phyloP scores from a whole-genome alignment of 768 basidiomycete species.

The Suillus hirtellus region DNA sequence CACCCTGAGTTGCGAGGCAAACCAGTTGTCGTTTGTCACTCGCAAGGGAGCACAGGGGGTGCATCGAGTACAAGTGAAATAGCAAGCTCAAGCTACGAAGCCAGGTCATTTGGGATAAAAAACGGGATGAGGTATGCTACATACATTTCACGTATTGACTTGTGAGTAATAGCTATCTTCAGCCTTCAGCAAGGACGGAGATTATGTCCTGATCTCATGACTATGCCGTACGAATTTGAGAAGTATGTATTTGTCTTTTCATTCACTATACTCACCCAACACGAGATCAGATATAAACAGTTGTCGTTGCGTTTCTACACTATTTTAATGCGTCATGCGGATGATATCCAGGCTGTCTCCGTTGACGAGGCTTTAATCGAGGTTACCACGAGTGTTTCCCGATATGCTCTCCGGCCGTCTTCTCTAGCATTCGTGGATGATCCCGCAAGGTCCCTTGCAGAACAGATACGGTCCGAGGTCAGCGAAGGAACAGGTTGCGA shows the following conservation, averaged over 20 bases:
- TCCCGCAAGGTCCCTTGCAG: constrained; percentile 75
- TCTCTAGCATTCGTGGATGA: constrained; percentile 40
- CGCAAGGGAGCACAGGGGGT: constrained; percentile 74
- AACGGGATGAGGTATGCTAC: constrained; percentile 88
- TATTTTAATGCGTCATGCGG: constrained; percentile 84
- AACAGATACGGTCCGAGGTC: constrained; percentile 77
- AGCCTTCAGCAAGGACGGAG: constrained; percentile 81
- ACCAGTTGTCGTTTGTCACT: constrained; percentile 95
- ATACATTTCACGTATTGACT: neutral
- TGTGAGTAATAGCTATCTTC: constrained; percentile 12
- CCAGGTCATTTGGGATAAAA: constrained; percentile 81
- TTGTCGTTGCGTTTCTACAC: constrained; percentile 89
- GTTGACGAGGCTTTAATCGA: constrained; percentile 96
- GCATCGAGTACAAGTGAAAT: constrained; percentile 88
- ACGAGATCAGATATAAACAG: constrained; percentile 69
- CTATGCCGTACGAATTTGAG: constrained; percentile 95
- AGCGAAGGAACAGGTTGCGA: constrained; percentile 81
- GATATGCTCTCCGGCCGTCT: constrained; percentile 26
- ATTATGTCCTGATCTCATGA: constrained; percentile 69
- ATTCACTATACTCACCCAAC: neutral
- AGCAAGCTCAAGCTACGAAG: constrained; percentile 93
- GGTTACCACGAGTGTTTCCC: constrained; percentile 63
- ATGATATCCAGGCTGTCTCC: constrained; percentile 92
- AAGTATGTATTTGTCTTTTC: constrained; percentile 40
- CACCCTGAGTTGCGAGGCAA: constrained; percentile 83